phyloP scores from a whole-genome alignment of 208 protist species.

The Crithidia bombi region DNA sequence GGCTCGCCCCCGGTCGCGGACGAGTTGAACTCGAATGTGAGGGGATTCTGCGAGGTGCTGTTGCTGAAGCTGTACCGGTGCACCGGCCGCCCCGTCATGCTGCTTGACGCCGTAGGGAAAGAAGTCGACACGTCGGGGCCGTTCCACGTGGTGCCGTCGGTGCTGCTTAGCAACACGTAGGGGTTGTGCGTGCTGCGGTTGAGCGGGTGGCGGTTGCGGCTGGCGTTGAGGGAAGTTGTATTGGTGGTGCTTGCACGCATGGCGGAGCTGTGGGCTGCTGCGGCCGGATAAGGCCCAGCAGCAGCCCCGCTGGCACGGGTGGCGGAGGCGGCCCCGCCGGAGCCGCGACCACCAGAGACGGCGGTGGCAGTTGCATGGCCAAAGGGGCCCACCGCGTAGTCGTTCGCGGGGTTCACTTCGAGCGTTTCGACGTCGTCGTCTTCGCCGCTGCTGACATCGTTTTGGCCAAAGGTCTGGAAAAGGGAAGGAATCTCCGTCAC shows the following conservation, averaged over 20 bases:
- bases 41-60: conserved; percentile 47
- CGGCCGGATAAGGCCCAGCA: neutral
- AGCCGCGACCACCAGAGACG: neutral
- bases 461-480: conserved; percentile 53
- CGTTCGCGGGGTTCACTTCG: neutral
- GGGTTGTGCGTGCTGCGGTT: conserved; percentile 43
- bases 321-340: neutral
- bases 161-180: conserved; percentile 32
- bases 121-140: neutral
- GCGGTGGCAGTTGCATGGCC: neutral
- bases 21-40: conserved; percentile 41
- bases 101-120: conserved; percentile 5
- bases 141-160: conserved; percentile 12
- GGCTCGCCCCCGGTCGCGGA: conserved; percentile 4
- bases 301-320: neutral
- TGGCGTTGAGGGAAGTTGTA: conserved; percentile 10
- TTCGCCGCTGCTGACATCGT: conserved; percentile 26
- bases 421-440: conserved; percentile 27
- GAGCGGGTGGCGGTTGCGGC: conserved; percentile 22
- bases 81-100: conserved; percentile 9
- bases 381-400: conserved; percentile 6
- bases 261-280: neutral
- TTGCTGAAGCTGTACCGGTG: conserved; percentile 40
- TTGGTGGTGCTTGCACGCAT: neutral
- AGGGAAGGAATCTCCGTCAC: conserved; percentile 55